These are phyloP conservation scores for Ogataea methanolica DNA, from an alignment of 805 yeast species.

Conservation along the genomic window DNA sequence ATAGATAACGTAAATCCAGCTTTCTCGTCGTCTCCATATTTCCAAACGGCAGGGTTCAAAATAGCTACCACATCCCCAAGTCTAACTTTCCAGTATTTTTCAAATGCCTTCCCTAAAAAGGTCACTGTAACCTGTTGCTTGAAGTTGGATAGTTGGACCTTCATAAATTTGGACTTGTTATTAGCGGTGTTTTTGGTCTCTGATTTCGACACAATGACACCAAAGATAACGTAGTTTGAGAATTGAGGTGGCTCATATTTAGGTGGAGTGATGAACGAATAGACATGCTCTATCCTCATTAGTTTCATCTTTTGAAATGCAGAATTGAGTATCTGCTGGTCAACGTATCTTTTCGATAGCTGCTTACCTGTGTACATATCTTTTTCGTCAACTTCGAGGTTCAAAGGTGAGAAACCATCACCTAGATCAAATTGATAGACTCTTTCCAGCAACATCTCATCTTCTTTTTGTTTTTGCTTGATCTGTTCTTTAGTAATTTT, in stretches of 20 bases:
- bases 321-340: constrained; percentile 28
- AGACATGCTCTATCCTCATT: constrained; percentile 52
- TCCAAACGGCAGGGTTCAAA: constrained; percentile 65
- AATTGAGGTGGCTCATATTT: constrained; percentile 62
- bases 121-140: constrained; percentile 53
- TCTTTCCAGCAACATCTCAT: constrained; percentile 30
- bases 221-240: constrained; percentile 78
- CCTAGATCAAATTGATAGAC: constrained; percentile 35
- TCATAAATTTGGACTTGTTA: constrained; percentile 47
- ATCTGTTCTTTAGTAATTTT: constrained; percentile 17
- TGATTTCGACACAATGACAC: constrained; percentile 57
- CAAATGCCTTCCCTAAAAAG: constrained; percentile 63
- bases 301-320: constrained; percentile 48
- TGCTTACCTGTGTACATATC: constrained; percentile 43
- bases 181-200: constrained; percentile 43
- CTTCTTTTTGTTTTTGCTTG: constrained; percentile 15
- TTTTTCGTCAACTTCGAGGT: constrained; percentile 32
- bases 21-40: constrained; percentile 27
- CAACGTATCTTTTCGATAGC: constrained; percentile 44
- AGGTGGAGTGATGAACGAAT: constrained; percentile 67
- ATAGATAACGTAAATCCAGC: constrained; percentile 51
- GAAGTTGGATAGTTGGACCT: constrained; percentile 65
- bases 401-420: constrained; percentile 23
- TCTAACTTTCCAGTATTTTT: constrained; percentile 65
- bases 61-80: constrained; percentile 73